Conservation (phyloP, 1,139 yeast species). For the Magnusiomyces ingens region DNA sequence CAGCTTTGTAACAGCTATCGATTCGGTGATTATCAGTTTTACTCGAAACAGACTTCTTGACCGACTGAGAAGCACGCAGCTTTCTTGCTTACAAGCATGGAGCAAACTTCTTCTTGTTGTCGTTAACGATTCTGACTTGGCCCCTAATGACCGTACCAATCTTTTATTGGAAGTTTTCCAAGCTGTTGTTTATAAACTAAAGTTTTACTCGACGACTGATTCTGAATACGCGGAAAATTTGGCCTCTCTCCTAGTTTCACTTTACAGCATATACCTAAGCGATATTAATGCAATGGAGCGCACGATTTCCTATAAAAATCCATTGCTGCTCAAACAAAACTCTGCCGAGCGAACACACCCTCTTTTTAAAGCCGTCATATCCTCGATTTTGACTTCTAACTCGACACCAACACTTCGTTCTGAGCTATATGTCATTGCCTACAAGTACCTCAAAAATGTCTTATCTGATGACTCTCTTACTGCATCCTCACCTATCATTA, state of each 20-base stretch:
- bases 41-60: conserved; percentile 18
- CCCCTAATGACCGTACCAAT: conserved; percentile 41
- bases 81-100: conserved; percentile 72
- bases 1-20: conserved; percentile 18
- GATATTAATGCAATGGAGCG: conserved; percentile 32
- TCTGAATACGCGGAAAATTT: conserved; percentile 66
- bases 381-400: conserved; percentile 63
- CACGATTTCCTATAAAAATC: not conserved
- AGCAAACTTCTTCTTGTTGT: conserved; percentile 68
- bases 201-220: conserved; percentile 64
- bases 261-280: conserved; percentile 56
- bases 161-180: conserved; percentile 75
- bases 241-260: conserved; percentile 64
- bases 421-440: conserved; percentile 68
- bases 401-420: conserved; percentile 65
- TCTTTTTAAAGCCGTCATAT: conserved; percentile 64
- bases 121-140: conserved; percentile 51
- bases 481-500: conserved; percentile 3
- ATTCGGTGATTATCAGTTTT: conserved; percentile 18
- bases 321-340: conserved; percentile 19
- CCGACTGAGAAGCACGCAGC: conserved; percentile 40
- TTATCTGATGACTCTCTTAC: conserved; percentile 3
- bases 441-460: conserved; percentile 44
- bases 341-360: conserved; percentile 51
- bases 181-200: conserved; percentile 64